Conservation (phyloP, 2,329 filamentous ascomycete genomes). For the Xylariomycetidae sp. region DNA sequence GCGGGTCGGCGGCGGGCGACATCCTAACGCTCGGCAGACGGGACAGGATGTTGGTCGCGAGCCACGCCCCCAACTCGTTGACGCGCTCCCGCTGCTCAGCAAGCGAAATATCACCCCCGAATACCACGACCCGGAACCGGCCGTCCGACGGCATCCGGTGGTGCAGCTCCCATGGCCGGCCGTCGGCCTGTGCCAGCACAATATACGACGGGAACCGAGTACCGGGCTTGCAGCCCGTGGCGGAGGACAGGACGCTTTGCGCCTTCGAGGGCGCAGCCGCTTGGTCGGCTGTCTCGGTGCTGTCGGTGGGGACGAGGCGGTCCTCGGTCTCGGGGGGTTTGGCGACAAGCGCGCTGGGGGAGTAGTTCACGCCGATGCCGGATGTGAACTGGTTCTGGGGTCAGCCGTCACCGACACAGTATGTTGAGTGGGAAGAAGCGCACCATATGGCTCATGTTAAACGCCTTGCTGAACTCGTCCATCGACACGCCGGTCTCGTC, state of each 20-base stretch:
- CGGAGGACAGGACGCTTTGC: slow-evolving; percentile 33
- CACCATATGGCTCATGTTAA: slow-evolving; percentile 19
- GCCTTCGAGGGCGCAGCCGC: slow-evolving; percentile 5
- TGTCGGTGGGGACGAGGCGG: background rate
- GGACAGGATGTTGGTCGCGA: slow-evolving; percentile 37
- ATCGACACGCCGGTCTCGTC: slow-evolving; percentile 52
- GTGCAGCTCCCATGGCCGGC: slow-evolving; percentile 54
- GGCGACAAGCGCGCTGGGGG: slow-evolving; percentile 47
- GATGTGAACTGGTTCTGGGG: slow-evolving; percentile 9
- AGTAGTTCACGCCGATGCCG: slow-evolving; percentile 48
- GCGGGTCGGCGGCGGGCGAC: slow-evolving; percentile 13
- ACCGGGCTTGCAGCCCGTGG: slow-evolving; percentile 40
- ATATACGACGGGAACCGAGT: slow-evolving; percentile 55
- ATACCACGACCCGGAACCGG: slow-evolving; percentile 53
- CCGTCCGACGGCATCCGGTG: slow-evolving; percentile 50
- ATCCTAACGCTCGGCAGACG: slow-evolving; percentile 24
- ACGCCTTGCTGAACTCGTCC: slow-evolving; percentile 39
- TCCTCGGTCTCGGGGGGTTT: slow-evolving; percentile 34
- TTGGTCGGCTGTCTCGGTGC: background rate
- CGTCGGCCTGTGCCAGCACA: slow-evolving; percentile 52
- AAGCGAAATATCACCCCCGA: slow-evolving; percentile 49
- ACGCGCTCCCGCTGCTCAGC: slow-evolving; percentile 37
- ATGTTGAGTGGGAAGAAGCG: background rate
- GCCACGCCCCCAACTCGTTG: slow-evolving; percentile 32
- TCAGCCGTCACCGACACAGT: background rate